Percentiles rank a stretch among this genome's conserved stretches.
Evolutionary conservation across 345 rosid species (phyloP).

Genomic region (Lepidium africanum): DNA sequence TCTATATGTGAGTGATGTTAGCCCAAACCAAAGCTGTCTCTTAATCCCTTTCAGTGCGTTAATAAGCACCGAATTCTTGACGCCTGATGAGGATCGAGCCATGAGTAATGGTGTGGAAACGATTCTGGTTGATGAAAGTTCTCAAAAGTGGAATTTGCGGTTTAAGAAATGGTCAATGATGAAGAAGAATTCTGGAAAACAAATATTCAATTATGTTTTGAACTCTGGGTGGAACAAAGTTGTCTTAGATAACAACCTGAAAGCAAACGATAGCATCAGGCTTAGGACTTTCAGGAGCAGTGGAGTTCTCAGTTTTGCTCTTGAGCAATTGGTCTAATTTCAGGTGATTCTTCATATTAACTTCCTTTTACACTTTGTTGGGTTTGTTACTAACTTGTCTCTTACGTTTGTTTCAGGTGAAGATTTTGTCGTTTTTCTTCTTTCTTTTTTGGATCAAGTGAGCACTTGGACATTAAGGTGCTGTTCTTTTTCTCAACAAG

Average conservation of each 20-base stretch:
- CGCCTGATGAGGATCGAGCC: neutral
- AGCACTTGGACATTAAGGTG: too few relatives aligned
- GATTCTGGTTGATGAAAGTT: neutral
- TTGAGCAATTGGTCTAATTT: neutral
- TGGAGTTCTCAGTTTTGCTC: neutral
- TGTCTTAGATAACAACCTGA: neutral
- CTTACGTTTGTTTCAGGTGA: too few relatives aligned
- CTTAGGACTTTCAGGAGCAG: neutral
- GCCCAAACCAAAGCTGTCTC: neutral
- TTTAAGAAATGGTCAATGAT: neutral
- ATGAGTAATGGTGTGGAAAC: neutral
- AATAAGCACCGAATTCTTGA: neutral
- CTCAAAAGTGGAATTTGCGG: neutral
- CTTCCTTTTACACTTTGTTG: too few relatives aligned
- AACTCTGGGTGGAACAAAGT: neutral
- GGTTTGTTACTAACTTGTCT: too few relatives aligned
- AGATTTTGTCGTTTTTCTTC: too few relatives aligned
- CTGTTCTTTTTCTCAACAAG: too few relatives aligned
- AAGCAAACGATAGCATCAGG: neutral
- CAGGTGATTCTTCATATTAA: neutral
- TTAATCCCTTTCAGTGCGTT: neutral
- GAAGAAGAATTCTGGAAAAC: neutral
- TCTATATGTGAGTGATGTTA: neutral
- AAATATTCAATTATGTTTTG: neutral
- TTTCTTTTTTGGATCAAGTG: too few relatives aligned